These are phyloP conservation scores for Citrullus amarus DNA, from an alignment of 306 rosid genomes.

Conservation along the genomic window DNA sequence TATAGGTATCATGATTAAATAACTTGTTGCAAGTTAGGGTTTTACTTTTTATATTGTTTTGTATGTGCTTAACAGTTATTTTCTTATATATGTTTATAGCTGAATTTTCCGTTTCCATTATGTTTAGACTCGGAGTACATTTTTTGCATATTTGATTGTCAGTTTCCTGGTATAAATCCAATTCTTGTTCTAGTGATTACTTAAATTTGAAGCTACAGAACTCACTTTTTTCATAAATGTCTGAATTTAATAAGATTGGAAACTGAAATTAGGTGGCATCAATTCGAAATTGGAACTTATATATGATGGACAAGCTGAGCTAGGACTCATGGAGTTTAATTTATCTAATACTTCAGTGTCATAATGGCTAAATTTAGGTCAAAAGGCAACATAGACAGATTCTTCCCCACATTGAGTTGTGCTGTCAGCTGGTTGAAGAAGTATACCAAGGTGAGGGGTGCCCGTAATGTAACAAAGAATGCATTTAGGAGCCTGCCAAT, in stretches of 20 bases:
- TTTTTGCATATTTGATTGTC: background rate
- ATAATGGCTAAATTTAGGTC: background rate
- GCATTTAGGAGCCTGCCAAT: too few species aligned
- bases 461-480: too few species aligned
- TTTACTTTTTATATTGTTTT: background rate
- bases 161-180: background rate
- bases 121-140: background rate
- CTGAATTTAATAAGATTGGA: background rate
- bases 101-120: background rate
- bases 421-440: too few species aligned
- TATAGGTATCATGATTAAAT: constrained; percentile 43
- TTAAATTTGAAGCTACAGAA: background rate
- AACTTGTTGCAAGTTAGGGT: background rate
- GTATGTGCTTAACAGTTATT: background rate
- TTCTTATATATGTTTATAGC: background rate
- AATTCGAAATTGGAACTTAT: background rate
- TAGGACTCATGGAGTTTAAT: background rate
- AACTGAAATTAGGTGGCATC: background rate
- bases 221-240: background rate
- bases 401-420: background rate
- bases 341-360: background rate
- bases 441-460: too few species aligned
- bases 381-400: background rate
- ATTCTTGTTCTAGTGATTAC: background rate
- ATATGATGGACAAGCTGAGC: background rate